Evolutionary conservation across 2,329 filamentous ascomycete species (phyloP).

Genomic region (Colletotrichum higginsianum): DNA sequence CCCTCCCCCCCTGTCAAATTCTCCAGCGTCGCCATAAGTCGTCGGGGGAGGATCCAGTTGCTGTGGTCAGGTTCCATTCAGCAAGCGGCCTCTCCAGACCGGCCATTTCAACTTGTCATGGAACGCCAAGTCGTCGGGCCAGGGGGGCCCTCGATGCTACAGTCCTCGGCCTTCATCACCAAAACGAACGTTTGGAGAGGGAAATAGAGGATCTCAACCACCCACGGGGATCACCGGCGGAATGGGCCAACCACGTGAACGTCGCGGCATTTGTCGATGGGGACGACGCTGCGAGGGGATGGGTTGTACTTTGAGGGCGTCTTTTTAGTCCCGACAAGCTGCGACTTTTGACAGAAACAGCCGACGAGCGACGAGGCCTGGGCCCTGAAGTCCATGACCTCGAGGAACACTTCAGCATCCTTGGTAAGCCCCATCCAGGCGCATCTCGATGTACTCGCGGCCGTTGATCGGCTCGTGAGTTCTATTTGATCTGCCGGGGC

Average conservation of each 20-base stretch:
- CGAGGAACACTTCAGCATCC: background rate
- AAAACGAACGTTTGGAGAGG: background rate
- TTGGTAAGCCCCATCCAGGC: slow-evolving; percentile 46
- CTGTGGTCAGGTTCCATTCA: slow-evolving; percentile 16
- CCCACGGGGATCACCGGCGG: slow-evolving; percentile 7
- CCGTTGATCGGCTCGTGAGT: slow-evolving; percentile 60
- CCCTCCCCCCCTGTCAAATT: background rate
- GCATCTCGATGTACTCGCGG: slow-evolving; percentile 49
- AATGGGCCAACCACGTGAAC: slow-evolving; percentile 9
- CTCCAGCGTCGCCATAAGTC: background rate
- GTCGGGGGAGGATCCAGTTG: background rate
- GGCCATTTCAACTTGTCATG: slow-evolving; percentile 2
- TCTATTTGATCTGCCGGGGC: slow-evolving; percentile 59
- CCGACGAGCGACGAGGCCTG: background rate
- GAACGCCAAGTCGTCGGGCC: slow-evolving; percentile 21
- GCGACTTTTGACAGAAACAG: slow-evolving; percentile 1
- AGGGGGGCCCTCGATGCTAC: slow-evolving; percentile 14
- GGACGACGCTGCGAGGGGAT: background rate
- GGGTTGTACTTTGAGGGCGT: background rate
- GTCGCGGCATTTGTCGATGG: slow-evolving; percentile 24
- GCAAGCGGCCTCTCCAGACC: background rate
- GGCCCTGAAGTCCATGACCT: background rate
- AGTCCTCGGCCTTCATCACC: slow-evolving; percentile 16
- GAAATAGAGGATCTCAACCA: too few species aligned
- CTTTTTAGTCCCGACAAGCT: background rate